Evolutionary conservation across 208 protist species (phyloP).

Genomic region (Novymonas esmeraldas): DNA sequence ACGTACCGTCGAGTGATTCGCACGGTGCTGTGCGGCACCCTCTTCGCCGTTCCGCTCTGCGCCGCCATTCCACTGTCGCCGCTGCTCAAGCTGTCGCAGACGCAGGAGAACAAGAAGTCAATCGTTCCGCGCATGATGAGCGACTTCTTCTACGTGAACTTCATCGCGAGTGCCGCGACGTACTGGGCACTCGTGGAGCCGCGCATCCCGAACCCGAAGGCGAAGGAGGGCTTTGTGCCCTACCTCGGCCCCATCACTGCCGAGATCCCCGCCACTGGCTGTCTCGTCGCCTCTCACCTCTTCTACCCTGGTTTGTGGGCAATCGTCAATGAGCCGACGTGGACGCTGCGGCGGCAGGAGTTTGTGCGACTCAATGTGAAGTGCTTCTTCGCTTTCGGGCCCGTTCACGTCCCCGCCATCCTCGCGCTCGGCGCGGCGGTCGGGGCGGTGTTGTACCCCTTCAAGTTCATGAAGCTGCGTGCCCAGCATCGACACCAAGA

Average conservation of each 20-base stretch:
- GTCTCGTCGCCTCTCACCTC: constrained; percentile 54
- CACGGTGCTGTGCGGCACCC: constrained; percentile 43
- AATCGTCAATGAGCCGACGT: constrained; percentile 67
- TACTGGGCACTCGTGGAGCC: constrained; percentile 59
- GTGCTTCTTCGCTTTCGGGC: constrained; percentile 58
- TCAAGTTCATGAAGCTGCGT: constrained; percentile 61
- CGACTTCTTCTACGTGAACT: constrained; percentile 79
- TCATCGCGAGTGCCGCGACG: constrained; percentile 38
- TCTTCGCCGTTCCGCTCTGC: constrained; percentile 57
- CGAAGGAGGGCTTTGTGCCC: constrained; percentile 52
- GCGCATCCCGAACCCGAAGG: constrained; percentile 39
- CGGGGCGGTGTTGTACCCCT: constrained; percentile 50
- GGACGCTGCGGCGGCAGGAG: constrained; percentile 41
- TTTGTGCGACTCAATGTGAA: constrained; percentile 70
- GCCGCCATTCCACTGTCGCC: constrained; percentile 52
- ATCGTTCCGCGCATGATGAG: constrained; percentile 74
- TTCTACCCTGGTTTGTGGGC: constrained; percentile 75
- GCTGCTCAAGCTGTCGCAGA: constrained; percentile 59
- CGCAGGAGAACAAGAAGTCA: constrained; percentile 60
- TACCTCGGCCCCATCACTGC: constrained; percentile 65
- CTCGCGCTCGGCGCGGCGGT: constrained; percentile 43
- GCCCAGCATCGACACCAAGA: background rate
- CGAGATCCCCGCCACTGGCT: constrained; percentile 51
- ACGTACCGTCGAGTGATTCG: constrained; percentile 42
- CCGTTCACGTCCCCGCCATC: constrained; percentile 48